Base-by-base conservation (phyloP, 352 stramenopile genomes). In the Ophiocytium majus region DNA sequence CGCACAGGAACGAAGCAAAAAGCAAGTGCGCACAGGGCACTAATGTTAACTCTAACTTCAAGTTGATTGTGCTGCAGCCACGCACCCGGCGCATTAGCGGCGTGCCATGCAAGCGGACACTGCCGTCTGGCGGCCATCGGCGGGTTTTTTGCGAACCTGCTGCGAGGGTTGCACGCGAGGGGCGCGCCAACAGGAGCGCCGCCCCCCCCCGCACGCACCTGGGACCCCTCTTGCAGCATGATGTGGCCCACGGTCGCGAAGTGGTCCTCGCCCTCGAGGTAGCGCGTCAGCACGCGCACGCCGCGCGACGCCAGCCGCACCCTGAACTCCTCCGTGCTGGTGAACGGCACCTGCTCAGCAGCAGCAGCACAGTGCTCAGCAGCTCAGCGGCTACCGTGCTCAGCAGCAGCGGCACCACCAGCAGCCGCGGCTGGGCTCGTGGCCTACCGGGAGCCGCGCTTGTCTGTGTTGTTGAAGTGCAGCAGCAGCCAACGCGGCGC, bases 171-270 rank as follows among this genome's bases (percentile, higher is more conserved):
- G n/a, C n/a, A n/a, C n/a, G n/a, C n/a, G n/a, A n/a, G n/a, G n/a
- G n/a, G n/a, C n/a, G n/a, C n/a, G n/a, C n/a, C n/a, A n/a, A n/a
- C n/a, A n/a, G n/a, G n/a, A n/a, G n/a, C n/a, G n/a, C n/a, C n/a
- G n/a, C n/a, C n/a, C n/a, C n/a, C n/a, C n/a, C n/a, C n/a, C n/a
- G n/a, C n/a, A n/a, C 43, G 14, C 37, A 86, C 83, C 32, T 49
- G 14, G 1, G 83, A 86, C 17, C 37, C 49, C 49, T 83, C 34
- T 32, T 17, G 1, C 1, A 86, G 83, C 83, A 86, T 86, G 37
- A 86, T 33, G 32, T 86, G 34, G 10, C 83, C 83, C 23, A 86
- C 76, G 43, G 79, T 83, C 49, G 49, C 35, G 66, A 86, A 80
- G n/a, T 86, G 83, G 32, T 86, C 83, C 19, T 33, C 76, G 28